Percentiles rank a stretch among this genome's conserved stretches.
Evolutionary conservation across 2,329 filamentous ascomycete species (phyloP).

Genomic region (Colletotrichum zoysiae): DNA sequence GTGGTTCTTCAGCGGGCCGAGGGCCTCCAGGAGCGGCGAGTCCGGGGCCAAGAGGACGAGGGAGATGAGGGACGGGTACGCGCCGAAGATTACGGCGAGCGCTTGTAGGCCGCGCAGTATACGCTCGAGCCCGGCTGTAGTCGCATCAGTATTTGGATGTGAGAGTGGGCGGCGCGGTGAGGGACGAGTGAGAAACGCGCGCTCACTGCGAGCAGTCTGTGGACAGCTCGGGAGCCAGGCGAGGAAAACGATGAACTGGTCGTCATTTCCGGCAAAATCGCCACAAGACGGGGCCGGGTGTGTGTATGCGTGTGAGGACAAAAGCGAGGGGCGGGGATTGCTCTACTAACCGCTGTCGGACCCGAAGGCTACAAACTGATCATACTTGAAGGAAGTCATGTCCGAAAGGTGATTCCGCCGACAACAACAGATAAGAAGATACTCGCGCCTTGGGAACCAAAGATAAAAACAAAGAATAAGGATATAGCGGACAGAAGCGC

Average conservation of each 20-base stretch:
- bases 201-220: background rate
- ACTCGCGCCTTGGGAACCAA: background rate
- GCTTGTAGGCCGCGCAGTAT: constrained; percentile 70
- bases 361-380: constrained; percentile 59
- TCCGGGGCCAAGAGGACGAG: constrained; percentile 46
- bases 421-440: background rate
- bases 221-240: background rate
- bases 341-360: constrained; percentile 59
- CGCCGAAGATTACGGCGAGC: constrained; percentile 60
- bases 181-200: too few relatives aligned
- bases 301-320: background rate
- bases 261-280: background rate
- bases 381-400: constrained; percentile 43
- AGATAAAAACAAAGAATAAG: background rate
- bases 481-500: background rate
- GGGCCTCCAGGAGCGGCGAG: constrained; percentile 43
- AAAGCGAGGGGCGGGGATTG: background rate
- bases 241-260: background rate
- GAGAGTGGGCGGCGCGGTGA: background rate
- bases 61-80: constrained; percentile 57
- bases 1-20: constrained; percentile 54
- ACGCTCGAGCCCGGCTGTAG: constrained; percentile 71
- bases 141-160: constrained; percentile 13
- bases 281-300: background rate
- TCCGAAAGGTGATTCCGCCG: background rate